These are phyloP conservation scores for Ascochyta rabiei DNA, from an alignment of 2,329 filamentous ascomycete genomes.

Conservation along the genomic window DNA sequence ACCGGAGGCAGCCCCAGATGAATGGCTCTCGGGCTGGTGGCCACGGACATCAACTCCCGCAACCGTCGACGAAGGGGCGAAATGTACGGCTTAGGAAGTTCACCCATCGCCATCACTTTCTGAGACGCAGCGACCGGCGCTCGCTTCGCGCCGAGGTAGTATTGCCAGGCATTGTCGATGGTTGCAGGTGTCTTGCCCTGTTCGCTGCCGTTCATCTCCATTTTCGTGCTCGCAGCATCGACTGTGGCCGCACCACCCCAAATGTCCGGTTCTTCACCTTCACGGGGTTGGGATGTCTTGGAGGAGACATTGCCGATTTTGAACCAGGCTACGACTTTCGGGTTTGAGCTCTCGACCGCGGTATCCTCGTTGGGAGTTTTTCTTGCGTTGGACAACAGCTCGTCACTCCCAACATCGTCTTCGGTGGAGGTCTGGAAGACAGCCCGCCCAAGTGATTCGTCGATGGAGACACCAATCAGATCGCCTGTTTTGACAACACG, in stretches of 20 bases:
- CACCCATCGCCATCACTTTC: slow-evolving; percentile 58
- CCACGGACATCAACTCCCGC: slow-evolving; percentile 83
- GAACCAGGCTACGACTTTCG: slow-evolving; percentile 80
- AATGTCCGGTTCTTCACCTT: slow-evolving; percentile 68
- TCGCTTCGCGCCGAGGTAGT: slow-evolving; percentile 81
- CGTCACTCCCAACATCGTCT: slow-evolving; percentile 66
- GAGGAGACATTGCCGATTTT: slow-evolving; percentile 71
- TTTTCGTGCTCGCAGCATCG: slow-evolving; percentile 83
- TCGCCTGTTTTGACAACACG: slow-evolving; percentile 87
- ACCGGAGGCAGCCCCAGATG: slow-evolving; percentile 87
- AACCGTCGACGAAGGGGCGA: slow-evolving; percentile 65
- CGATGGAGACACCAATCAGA: slow-evolving; percentile 85
- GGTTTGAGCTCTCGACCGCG: slow-evolving; percentile 20
- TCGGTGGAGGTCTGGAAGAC: slow-evolving; percentile 76
- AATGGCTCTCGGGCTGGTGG: slow-evolving; percentile 85
- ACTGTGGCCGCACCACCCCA: slow-evolving; percentile 90
- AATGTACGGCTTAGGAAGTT: slow-evolving; percentile 51
- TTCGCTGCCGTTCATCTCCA: slow-evolving; percentile 89
- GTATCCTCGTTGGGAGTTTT: slow-evolving; percentile 37
- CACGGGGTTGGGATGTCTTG: slow-evolving; percentile 55
- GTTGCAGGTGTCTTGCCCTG: slow-evolving; percentile 79
- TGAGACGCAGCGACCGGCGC: slow-evolving; percentile 64
- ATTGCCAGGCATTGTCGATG: slow-evolving; percentile 81
- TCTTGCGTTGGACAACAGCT: slow-evolving; percentile 58
- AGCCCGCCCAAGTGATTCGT: slow-evolving; percentile 80